These are phyloP conservation scores for Fraxinus platypoda DNA, from an alignment of 305 asterid species.

Conservation along the genomic window DNA sequence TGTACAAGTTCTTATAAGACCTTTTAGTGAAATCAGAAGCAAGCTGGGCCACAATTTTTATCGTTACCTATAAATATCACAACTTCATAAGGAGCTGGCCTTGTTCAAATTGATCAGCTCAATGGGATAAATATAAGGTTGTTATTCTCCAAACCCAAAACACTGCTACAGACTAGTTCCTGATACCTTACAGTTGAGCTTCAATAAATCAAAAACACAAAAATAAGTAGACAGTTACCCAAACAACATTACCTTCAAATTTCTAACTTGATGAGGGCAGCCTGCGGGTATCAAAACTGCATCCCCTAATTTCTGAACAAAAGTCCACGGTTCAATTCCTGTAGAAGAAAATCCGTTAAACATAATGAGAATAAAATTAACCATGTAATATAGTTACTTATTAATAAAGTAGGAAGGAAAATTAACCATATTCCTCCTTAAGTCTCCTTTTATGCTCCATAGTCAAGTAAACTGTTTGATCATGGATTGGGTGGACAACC, in stretches of 20 bases:
- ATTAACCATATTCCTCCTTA: slow-evolving; percentile 63
- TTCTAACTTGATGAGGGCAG: slow-evolving; percentile 71
- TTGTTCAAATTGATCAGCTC: neutral
- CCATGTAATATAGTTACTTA: neutral
- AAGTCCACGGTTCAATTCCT: slow-evolving; percentile 75
- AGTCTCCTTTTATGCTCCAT: slow-evolving; percentile 54
- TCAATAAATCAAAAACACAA: neutral
- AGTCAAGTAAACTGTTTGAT: slow-evolving; percentile 60
- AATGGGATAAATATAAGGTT: neutral
- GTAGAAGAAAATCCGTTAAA: slow-evolving; percentile 1
- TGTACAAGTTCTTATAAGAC: neutral
- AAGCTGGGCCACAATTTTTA: neutral
- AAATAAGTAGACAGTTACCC: neutral
- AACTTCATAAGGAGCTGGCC: neutral
- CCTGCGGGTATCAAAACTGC: slow-evolving; percentile 70
- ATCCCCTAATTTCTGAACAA: slow-evolving; percentile 61
- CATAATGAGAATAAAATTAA: neutral
- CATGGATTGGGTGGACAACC: slow-evolving; percentile 73
- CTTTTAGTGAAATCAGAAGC: neutral
- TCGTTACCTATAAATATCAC: neutral
- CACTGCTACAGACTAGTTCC: neutral
- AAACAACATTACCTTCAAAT: slow-evolving; percentile 47
- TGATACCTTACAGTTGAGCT: neutral
- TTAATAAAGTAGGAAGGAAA: neutral
- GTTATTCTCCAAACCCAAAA: neutral